Percentiles rank a stretch among this genome's conserved stretches.
phyloP scores from a whole-genome alignment of 306 rosid species.

The Parietaria judaica region DNA sequence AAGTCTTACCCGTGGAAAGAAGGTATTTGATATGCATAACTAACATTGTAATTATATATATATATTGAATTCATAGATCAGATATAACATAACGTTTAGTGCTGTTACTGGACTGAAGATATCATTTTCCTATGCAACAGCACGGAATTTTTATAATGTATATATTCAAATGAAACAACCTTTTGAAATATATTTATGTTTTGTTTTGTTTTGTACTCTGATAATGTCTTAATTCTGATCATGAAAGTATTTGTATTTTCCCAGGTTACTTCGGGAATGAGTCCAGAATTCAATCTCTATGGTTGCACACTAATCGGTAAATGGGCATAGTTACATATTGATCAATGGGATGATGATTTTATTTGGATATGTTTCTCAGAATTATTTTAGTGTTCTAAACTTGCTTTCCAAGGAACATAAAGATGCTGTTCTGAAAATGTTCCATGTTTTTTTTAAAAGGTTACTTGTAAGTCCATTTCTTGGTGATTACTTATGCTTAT shows the following conservation, averaged over 20 bases:
- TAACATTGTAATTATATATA: too few species aligned
- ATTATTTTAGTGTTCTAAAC: too few species aligned
- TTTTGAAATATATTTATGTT: neutral
- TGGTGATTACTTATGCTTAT: too few species aligned
- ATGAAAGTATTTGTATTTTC: conserved; percentile 10
- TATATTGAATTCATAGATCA: neutral
- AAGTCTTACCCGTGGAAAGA: conserved; percentile 74
- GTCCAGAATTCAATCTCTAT: conserved; percentile 68
- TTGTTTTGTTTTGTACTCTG: neutral
- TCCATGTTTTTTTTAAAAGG: too few species aligned
- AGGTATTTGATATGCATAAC: conserved; percentile 27
- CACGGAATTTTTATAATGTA: neutral
- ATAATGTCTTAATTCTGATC: neutral
- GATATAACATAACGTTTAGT: neutral
- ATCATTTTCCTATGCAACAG: neutral
- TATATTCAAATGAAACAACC: neutral
- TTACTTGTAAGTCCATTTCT: too few species aligned
- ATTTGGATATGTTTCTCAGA: too few species aligned
- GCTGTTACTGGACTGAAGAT: neutral
- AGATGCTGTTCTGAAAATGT: too few species aligned
- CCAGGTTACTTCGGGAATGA: conserved; percentile 93
- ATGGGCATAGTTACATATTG: neutral
- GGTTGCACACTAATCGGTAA: conserved; percentile 85
- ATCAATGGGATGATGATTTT: neutral
- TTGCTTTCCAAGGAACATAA: too few species aligned